phyloP scores from a whole-genome alignment of 2,329 filamentous ascomycete species.

The Alternaria alternata region DNA sequence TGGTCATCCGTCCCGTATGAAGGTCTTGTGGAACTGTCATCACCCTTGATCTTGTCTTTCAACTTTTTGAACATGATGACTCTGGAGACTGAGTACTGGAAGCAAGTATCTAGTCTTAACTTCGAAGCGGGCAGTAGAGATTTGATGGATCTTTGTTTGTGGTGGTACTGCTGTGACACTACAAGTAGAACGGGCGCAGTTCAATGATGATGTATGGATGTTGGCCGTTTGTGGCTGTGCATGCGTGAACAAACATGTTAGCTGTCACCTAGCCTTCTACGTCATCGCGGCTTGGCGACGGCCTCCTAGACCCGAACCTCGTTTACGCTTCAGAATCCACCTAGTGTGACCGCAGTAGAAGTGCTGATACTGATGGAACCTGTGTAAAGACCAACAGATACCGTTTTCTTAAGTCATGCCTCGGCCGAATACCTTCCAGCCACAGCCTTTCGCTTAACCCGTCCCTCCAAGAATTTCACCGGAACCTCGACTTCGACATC shows the following conservation, averaged over 20 bases:
- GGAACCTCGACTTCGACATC: constrained; percentile 56
- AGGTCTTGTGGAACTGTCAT: constrained; percentile 28
- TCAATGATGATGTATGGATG: constrained; percentile 8
- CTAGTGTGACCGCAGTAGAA: not conserved
- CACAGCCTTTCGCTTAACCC: constrained; percentile 9
- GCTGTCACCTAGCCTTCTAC: constrained; percentile 7
- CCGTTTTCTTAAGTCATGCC: not conserved
- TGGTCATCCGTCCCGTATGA: constrained; percentile 29
- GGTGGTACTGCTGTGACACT: not conserved
- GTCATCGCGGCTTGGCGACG: constrained; percentile 22
- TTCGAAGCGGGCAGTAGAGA: too few relatives aligned
- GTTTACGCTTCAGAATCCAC: not conserved
- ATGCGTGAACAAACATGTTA: not conserved
- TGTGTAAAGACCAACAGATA: not conserved
- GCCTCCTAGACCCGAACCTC: not conserved
- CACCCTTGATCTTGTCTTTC: constrained; percentile 45
- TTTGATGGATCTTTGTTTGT: not conserved
- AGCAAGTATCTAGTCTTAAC: not conserved
- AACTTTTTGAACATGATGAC: constrained; percentile 47
- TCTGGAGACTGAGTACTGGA: not conserved
- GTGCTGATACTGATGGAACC: not conserved
- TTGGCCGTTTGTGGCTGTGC: constrained; percentile 16
- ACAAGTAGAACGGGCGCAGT: constrained; percentile 5
- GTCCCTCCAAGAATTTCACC: constrained; percentile 36
- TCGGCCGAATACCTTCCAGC: constrained; percentile 13